Evolutionary conservation across 148 eudicot genomes (phyloP), one percentile per base, ranked within the genome.

Genomic region (Fagopyrum esculentum): DNA sequence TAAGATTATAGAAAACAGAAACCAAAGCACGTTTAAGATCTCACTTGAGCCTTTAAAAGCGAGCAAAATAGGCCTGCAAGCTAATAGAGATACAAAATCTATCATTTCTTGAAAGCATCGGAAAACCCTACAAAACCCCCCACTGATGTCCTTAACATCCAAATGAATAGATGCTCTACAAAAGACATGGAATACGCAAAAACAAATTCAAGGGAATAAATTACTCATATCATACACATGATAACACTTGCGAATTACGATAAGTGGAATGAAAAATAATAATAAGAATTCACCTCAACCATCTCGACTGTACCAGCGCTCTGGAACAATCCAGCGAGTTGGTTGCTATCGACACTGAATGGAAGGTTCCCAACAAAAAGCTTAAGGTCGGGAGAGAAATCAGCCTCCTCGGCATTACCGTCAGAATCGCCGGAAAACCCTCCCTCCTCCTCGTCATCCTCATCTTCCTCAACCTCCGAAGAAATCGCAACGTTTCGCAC

Each of bases 361-460:
- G 98, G 95, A 63, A 94, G 85, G 71, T 94, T 94, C 11, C 98
- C 97, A 0, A 93, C 98, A 45, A 93, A 93, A 40, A 93, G 85
- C 48, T 89, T 91, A 30, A 87, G 83, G 77, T 87, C 93, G 49
- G 87, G 88, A 2, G 95, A 82, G 83, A 88, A 93, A 7, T 66
- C 78, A 9, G 80, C 78, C 12, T 74, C 84, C 16, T 76, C 81
- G 1, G 15, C 80, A 4, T 45, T 59, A 0, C n/a, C 74, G 9
- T 83, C 90, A 48, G 77, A 83, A 45, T 82, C 74, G 55, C 74
- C 43, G 43, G 54, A 17, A 35, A 71, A 71, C 4, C 35, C 35
- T 4, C 55, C 74, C 40, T 71, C 90, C 8, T 81, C 90, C 46
- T 57, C 63, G 9, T 66, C 90, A 8, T 81, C 90, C 46, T 57